Evolutionary conservation across 2,329 filamentous ascomycete genomes (phyloP).

Genomic region (Rosellinia necatrix): DNA sequence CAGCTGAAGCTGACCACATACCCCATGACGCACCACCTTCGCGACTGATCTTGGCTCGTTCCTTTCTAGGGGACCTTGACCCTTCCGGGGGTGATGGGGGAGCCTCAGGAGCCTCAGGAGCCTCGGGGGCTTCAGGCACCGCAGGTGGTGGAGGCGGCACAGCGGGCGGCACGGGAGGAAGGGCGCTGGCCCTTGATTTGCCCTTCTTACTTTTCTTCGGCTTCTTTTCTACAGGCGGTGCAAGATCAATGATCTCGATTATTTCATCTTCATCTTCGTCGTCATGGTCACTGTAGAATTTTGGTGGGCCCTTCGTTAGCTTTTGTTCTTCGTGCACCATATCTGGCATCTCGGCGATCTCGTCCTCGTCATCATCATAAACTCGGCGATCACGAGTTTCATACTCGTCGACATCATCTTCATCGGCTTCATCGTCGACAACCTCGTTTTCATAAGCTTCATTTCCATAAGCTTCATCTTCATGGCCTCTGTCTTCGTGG

Average conservation of each 20-base stretch:
- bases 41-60: constrained; percentile 76
- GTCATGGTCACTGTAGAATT: constrained; percentile 21
- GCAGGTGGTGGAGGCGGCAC: constrained; percentile 53
- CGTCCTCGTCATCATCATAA: constrained; percentile 29
- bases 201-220: constrained; percentile 40
- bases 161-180: constrained; percentile 32
- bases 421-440: not conserved
- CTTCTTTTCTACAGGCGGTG: constrained; percentile 45
- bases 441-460: constrained; percentile 36
- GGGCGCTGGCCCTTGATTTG: constrained; percentile 42
- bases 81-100: constrained; percentile 52
- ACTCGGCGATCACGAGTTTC: constrained; percentile 34
- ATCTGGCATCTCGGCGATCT: constrained; percentile 56
- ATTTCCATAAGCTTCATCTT: no score
- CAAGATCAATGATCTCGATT: constrained; percentile 57
- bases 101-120: constrained; percentile 50
- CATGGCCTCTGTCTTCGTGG: constrained; percentile 20
- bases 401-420: constrained; percentile 40
- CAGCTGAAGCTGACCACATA: constrained; percentile 69
- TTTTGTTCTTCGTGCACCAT: constrained; percentile 46
- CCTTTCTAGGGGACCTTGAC: constrained; percentile 68
- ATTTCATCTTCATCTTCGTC: constrained; percentile 44
- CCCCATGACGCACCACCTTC: constrained; percentile 74
- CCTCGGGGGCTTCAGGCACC: constrained; percentile 39
- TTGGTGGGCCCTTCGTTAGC: constrained; percentile 39